Base-by-base conservation (phyloP, 106 monocot genomes). In the Amphibolis antarctica region DNA sequence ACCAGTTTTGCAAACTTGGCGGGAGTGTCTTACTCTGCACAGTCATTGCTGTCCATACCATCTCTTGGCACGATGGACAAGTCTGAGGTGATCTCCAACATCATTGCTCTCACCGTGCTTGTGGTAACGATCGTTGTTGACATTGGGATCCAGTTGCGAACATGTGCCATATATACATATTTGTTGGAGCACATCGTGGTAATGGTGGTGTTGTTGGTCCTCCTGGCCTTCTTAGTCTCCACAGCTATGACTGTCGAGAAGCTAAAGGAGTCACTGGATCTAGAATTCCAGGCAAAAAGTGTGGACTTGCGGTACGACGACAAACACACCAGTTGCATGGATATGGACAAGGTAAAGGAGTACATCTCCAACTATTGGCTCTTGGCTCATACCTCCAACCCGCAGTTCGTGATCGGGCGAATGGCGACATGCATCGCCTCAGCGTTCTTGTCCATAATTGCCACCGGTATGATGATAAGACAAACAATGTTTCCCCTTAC, bases 1-100 rank as follows among this genome's bases (percentile, higher is more conserved):
- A 74, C 60, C 74, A 74, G 60, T 59, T 74, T 23, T 15, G 66
- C 19, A 74, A 74, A 51, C 66, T 74, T 59, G 42, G 43, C 44
- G 74, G 74, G 20, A 74, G 65, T 13, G 67, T 36, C 25, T 60
- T 74, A 22, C 12, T 71, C 6, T 71, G 71, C 52, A 64, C 63
- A 14, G 25, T 10, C 15, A 71, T 71, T 17, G 66, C 46, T 18
- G 66, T 66, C 65, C 66, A 49, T 66, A 48, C 74, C 74, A 12
- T 74, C 74, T 2, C 60, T 74, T 20, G 74, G 74, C 19, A 30
- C 28, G 22, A 59, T 55, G 63, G 62, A 22, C 63, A 21, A 24
- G 9, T 71, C 19, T 17, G 54, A 25, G 3, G 36, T 63, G 43
- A 1, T 45, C 52, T 15, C 67, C 26, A 43, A 64, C 51, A 59